Evolutionary conservation across 1,284 basidiomycete genomes (phyloP), one percentile per base, ranked within the genome.

Genomic region (Cutaneotrichosporon cavernicola): DNA sequence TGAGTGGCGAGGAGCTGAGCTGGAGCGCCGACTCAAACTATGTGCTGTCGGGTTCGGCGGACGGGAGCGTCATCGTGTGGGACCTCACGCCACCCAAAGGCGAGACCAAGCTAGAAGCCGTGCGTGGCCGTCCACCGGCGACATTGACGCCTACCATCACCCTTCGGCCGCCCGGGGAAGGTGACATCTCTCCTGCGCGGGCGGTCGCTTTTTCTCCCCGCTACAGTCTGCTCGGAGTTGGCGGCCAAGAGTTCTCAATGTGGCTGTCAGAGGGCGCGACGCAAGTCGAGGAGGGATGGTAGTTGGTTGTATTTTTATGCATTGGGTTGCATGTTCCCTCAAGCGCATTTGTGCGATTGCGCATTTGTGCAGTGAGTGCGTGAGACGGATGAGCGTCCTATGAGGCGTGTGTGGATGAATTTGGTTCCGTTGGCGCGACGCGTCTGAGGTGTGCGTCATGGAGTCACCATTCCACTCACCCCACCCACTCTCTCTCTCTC

Each of bases 11-110:
- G 77, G 95, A 97, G 80, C 88, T 94, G 2, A 86, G 85, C 18
- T 97, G 92, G 91, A 93, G 91, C 2, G 90, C 92, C 0, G 94
- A 97, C 77, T 92, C 91, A 77, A 90, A 90, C 73, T 97, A 86
- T 73, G 84, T 97, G 30, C 76, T 96, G 4, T 86, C 78, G 3
- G 83, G 83, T 64, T 92, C 91, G 63, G 83, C 90, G 46, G 88
- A 93, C 73, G 93, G 92, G 52, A 87, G 86, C 71, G 83, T 95
- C 13, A 80, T 85, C 55, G 81, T 93, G 18, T 97, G 92, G 92
- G 91, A 95, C 61, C 68, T 83, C 11, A 69, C 73, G 78, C 73
- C 75, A 1, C 72, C 88, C 31, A 61, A 58, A 50, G 69, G 56
- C 16, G 52, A 31, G 26, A 38, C 40, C 55, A 67, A 64, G 51